Evolutionary conservation across 2,329 filamentous ascomycete genomes (phyloP).

Genomic region (Lasiodiplodia citricola): DNA sequence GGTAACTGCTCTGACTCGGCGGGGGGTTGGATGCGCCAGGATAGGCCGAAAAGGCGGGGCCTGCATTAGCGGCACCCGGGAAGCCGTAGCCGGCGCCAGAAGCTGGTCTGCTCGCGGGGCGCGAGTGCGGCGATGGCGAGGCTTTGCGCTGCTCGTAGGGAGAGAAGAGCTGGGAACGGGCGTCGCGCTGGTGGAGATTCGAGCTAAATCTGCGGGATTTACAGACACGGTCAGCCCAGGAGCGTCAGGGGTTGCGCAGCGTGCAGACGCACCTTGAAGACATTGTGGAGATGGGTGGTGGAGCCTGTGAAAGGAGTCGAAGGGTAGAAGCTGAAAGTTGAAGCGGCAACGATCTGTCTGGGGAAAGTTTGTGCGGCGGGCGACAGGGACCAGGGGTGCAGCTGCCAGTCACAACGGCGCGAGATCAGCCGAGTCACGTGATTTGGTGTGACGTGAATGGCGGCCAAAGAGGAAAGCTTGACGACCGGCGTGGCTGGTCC

Average conservation of each 20-base stretch:
- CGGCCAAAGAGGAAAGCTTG: conserved; percentile 12
- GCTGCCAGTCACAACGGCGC: neutral
- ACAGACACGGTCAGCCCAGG: neutral
- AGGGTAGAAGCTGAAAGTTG: neutral
- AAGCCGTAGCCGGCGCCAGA: conserved; percentile 23
- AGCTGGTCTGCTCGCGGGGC: conserved; percentile 29
- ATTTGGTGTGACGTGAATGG: conserved; percentile 4
- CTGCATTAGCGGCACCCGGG: conserved; percentile 5
- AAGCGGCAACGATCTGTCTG: conserved; percentile 25
- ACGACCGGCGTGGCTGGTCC: neutral
- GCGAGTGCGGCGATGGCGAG: conserved; percentile 42
- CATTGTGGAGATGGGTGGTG: conserved; percentile 17
- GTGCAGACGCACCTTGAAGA: conserved; percentile 19
- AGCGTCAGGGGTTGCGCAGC: neutral
- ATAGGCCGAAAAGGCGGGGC: conserved; percentile 43
- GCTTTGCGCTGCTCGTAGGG: conserved; percentile 42
- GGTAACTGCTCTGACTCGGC: conserved; percentile 33
- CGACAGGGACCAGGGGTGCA: conserved; percentile 16
- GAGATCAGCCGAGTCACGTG: neutral
- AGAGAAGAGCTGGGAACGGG: conserved; percentile 47
- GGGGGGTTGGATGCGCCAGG: conserved; percentile 32
- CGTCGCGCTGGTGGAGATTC: conserved; percentile 35
- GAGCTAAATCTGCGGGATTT: conserved; percentile 29
- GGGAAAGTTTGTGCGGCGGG: conserved; percentile 24
- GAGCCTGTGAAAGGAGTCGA: conserved; percentile 17